These are phyloP conservation scores for Schizopora paradoxa DNA, from an alignment of 1,284 basidiomycete species.

Conservation along the genomic window DNA sequence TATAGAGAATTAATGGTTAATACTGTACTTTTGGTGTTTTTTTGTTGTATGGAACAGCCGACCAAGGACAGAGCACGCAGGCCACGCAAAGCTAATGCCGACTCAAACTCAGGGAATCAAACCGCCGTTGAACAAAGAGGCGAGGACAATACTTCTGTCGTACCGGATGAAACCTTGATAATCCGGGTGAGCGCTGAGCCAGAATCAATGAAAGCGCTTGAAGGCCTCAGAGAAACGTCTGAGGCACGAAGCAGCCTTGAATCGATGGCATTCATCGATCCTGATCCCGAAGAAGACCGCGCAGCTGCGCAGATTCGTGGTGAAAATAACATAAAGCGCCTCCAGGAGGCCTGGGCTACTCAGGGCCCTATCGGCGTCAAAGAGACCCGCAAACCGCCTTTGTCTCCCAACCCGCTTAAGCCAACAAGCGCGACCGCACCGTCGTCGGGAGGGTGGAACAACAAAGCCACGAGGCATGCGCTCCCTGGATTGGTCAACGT, in stretches of 20 bases:
- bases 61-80: constrained; percentile 64
- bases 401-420: constrained; percentile 10
- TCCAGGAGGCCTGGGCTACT: constrained; percentile 32
- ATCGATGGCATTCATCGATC: constrained; percentile 19
- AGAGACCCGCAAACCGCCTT: constrained; percentile 16
- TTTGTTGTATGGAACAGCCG: constrained; percentile 42
- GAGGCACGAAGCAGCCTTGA: no score
- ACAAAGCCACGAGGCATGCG: constrained; percentile 31
- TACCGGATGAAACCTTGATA: no score
- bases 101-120: no score
- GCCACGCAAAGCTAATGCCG: constrained; percentile 45
- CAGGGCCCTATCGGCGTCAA: constrained; percentile 31
- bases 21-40: constrained; percentile 35
- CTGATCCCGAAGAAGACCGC: constrained; percentile 11
- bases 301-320: constrained; percentile 10
- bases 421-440: constrained; percentile 11
- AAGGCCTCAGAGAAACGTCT: no score
- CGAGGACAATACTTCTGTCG: no score
- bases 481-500: constrained; percentile 32
- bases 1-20: constrained; percentile 24
- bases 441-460: constrained; percentile 18
- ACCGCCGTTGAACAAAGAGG: no score
- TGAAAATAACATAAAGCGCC: constrained; percentile 16
- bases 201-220: no score
- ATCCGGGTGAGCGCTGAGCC: no score